Conservation (phyloP, 805 yeast species). For the Ogataea pignaliae region DNA sequence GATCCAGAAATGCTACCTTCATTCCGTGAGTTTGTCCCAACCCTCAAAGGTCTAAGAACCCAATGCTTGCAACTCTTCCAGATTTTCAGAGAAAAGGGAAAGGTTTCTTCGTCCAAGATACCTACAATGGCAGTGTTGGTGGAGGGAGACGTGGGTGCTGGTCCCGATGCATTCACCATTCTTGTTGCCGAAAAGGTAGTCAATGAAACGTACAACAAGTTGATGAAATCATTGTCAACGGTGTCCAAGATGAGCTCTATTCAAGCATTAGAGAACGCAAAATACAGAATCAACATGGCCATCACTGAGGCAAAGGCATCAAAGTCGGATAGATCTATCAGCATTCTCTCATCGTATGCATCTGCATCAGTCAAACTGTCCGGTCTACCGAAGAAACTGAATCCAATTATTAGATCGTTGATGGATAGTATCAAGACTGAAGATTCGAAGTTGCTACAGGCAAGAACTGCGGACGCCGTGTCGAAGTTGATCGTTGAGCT, state of each 20-base stretch:
- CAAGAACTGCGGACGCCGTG: conserved; percentile 65
- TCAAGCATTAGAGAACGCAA: conserved; percentile 74
- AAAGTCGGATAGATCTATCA: conserved; percentile 43
- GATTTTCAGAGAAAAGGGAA: conserved; percentile 73
- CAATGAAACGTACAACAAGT: conserved; percentile 58
- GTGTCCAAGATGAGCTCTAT: conserved; percentile 66
- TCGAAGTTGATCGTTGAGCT: conserved; percentile 61
- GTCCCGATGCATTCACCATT: conserved; percentile 85
- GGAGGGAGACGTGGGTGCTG: conserved; percentile 92
- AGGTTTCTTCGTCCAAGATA: conserved; percentile 60
- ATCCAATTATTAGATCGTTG: conserved; percentile 80
- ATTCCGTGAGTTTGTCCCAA: conserved; percentile 83
- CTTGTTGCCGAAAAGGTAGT: conserved; percentile 70
- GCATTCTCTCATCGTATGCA: conserved; percentile 72
- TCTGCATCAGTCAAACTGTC: conserved; percentile 62
- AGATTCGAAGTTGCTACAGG: conserved; percentile 59
- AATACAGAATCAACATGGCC: conserved; percentile 59
- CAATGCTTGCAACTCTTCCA: conserved; percentile 80
- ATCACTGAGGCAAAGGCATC: conserved; percentile 63
- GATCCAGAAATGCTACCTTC: conserved; percentile 45
- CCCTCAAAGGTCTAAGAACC: conserved; percentile 76
- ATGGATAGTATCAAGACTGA: conserved; percentile 92
- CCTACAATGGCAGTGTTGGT: conserved; percentile 87
- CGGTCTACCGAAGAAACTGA: conserved; percentile 80
- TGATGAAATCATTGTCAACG: conserved; percentile 59